Percentiles rank a stretch among this genome's conserved stretches.
These are phyloP conservation scores for Talaromyces marneffei DNA, from an alignment of 2,329 filamentous ascomycete genomes.

Conservation along the genomic window DNA sequence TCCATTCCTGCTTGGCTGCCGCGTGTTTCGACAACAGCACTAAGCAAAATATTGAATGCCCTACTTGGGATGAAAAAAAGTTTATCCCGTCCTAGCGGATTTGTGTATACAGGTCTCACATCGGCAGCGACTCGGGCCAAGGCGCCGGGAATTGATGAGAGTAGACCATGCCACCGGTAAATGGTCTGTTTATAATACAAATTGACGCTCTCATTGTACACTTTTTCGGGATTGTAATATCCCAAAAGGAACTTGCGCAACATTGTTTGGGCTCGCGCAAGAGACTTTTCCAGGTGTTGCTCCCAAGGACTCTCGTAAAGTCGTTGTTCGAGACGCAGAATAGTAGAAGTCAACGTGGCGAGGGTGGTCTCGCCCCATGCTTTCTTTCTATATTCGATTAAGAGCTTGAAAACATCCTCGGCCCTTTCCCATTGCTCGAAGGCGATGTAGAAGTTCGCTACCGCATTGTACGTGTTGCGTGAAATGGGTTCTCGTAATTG, in stretches of 20 bases:
- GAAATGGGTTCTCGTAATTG: slow-evolving; percentile 29
- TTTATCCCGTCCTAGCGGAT: slow-evolving; percentile 16
- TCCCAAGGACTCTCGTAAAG: slow-evolving; percentile 16
- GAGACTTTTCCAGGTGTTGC: slow-evolving; percentile 16
- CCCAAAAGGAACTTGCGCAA: slow-evolving; percentile 31
- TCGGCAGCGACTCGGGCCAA: slow-evolving; percentile 25
- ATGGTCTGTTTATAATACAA: slow-evolving; percentile 27
- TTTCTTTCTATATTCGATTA: slow-evolving; percentile 29
- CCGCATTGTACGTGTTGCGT: slow-evolving; percentile 31
- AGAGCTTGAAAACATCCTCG: slow-evolving; percentile 27
- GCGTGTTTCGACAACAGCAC: slow-evolving; percentile 48
- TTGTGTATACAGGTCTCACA: slow-evolving; percentile 17
- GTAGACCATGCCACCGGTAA: slow-evolving; percentile 26
- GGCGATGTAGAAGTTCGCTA: slow-evolving; percentile 31
- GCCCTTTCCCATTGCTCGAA: slow-evolving; percentile 31
- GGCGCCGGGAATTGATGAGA: slow-evolving; percentile 28
- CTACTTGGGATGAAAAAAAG: slow-evolving; percentile 28
- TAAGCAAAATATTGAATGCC: slow-evolving; percentile 50
- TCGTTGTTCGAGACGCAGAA: slow-evolving; percentile 34
- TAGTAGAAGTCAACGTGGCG: slow-evolving; percentile 32
- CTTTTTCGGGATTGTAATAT: slow-evolving; percentile 26
- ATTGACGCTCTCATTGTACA: slow-evolving; percentile 3
- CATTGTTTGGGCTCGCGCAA: slow-evolving; percentile 27
- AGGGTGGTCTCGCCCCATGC: slow-evolving; percentile 37
- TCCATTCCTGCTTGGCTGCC: slow-evolving; percentile 44